These are phyloP conservation scores for Phytophthora colocasiae DNA, from an alignment of 352 stramenopile species.

Conservation along the genomic window DNA sequence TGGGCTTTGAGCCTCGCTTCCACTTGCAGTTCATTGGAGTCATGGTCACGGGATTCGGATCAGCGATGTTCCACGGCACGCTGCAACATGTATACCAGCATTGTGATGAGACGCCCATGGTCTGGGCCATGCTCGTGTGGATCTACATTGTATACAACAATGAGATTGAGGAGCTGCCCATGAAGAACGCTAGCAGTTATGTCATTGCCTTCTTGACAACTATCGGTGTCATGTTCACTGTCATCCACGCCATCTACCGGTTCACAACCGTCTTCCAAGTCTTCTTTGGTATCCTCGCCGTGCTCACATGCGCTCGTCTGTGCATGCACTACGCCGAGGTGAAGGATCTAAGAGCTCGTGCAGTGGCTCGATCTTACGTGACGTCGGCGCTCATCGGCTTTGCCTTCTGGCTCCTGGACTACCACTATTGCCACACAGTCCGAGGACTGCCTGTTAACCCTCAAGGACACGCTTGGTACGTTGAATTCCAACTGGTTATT, in stretches of 20 bases:
- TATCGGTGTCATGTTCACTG: conserved; percentile 65
- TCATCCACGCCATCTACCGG: conserved; percentile 71
- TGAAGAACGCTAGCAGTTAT: conserved; percentile 41
- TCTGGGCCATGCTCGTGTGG: conserved; percentile 81
- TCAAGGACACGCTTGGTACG: conserved; percentile 76
- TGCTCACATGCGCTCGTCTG: conserved; percentile 53
- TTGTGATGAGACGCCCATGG: conserved; percentile 85
- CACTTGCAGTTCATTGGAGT: conserved; percentile 73
- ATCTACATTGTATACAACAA: conserved; percentile 87
- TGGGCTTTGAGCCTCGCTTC: conserved; percentile 80
- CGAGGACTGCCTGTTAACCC: conserved; percentile 67
- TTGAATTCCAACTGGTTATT: neutral
- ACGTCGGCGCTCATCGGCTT: conserved; percentile 62
- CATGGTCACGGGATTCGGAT: conserved; percentile 82
- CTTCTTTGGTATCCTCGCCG: conserved; percentile 71
- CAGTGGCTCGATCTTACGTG: conserved; percentile 67
- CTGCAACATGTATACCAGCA: conserved; percentile 83
- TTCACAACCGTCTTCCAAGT: conserved; percentile 80
- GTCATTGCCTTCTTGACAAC: conserved; percentile 55
- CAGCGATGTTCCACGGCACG: conserved; percentile 86
- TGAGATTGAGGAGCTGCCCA: conserved; percentile 52
- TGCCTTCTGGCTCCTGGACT: conserved; percentile 79
- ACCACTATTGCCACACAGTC: conserved; percentile 73
- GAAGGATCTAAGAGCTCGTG: conserved; percentile 53
- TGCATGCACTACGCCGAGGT: conserved; percentile 65